Evolutionary conservation across 1,284 basidiomycete genomes (phyloP), one percentile per base, ranked within the genome.

Genomic region (Rhodotorula sp.): DNA sequence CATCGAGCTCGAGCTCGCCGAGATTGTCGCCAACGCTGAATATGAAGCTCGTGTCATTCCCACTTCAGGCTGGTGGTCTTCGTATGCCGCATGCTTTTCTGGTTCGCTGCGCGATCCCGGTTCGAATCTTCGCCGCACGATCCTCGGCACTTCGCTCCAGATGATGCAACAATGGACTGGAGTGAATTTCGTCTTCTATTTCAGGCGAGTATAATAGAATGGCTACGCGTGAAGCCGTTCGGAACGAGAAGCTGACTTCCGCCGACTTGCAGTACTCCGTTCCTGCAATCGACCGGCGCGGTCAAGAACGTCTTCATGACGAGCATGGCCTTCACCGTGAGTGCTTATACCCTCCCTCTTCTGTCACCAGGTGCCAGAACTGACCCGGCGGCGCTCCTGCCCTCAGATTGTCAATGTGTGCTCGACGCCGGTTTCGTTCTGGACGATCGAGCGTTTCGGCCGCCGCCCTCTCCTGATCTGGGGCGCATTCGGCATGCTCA

Each of bases 401-500:
- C n/a, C n/a, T n/a, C 46, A 48, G 24, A 58, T 58, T 56, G 76
- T 79, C 66, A 78, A 80, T 67, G 79, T 80, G 57, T 70, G 79
- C 58, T 76, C 78, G 22, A 81, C 80, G 29, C 78, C 79, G 46
- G 74, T 79, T 67, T 77, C 79, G 24, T 79, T 80, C 61, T 78
- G 76, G 58, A 78, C 77, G 63, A 69, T 80, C 60, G 80, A 80
- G 73, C 66, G 64, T 15, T 77, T 78, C 72, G 80, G 80, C 72
- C 60, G 69, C 67, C 63, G 79, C 72, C 76, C 77, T 75, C 64
- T 78, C 17, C 85, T 91, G 71, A 85, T 93, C 78, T 82, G 84
- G 74, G 91, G 91, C 75, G 89, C 89, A 4, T 78, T 83, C 59
- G 86, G 87, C 68, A 91, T 91, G 89, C 83, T 84, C 53, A 60